Conservation (phyloP, 2,329 filamentous ascomycete species). For the Metarhizium album region DNA sequence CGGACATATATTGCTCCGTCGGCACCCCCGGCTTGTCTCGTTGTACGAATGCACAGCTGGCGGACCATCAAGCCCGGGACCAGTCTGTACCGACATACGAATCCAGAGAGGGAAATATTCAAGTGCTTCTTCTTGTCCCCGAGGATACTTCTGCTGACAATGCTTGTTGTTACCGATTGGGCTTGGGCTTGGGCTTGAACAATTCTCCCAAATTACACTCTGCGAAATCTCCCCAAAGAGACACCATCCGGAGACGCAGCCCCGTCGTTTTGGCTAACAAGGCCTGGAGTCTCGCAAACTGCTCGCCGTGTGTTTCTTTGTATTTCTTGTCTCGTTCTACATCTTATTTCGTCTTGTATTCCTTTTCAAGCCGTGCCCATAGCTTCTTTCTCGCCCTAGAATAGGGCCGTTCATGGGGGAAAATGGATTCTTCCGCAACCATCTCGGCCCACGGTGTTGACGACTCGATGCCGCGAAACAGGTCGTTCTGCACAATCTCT, state of each 20-base stretch:
- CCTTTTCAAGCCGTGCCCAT: too few species aligned
- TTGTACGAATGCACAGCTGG: not conserved
- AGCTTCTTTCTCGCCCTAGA: not conserved
- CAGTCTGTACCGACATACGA: not conserved
- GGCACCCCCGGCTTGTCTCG: not conserved
- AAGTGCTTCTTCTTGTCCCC: too few species aligned
- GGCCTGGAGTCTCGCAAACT: too few species aligned
- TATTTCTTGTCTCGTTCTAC: too few species aligned
- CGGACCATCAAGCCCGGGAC: not conserved
- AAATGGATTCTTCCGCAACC: conserved; percentile 3
- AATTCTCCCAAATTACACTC: too few species aligned
- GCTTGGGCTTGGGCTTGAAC: too few species aligned
- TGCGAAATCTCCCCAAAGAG: too few species aligned
- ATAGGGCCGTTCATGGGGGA: not conserved
- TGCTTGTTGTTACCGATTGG: not conserved
- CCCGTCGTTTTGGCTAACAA: too few species aligned
- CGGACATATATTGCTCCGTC: not conserved
- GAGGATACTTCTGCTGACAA: not conserved
- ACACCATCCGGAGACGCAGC: too few species aligned
- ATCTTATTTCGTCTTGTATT: too few species aligned
- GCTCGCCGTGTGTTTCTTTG: too few species aligned
- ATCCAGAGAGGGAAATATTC: too few species aligned
- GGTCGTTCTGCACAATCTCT: conserved; percentile 5
- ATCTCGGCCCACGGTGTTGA: not conserved
- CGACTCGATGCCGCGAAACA: conserved; percentile 4